Evolutionary conservation across 2,329 filamentous ascomycete species (phyloP), one percentile per base, ranked within the genome.

Genomic region (Drechslera avenae): DNA sequence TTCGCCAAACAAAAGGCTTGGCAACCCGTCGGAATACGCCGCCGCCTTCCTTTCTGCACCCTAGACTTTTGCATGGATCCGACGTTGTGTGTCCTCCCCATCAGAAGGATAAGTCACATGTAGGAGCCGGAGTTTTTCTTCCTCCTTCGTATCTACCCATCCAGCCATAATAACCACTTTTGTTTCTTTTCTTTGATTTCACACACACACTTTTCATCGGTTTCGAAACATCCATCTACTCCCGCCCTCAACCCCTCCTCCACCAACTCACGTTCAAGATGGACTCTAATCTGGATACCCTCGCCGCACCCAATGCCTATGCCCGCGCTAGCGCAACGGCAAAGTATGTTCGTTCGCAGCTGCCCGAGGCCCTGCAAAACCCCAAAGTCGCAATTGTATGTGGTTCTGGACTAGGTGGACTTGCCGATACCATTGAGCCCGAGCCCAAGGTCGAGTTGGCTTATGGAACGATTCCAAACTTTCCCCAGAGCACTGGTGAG

Each of bases 311-410:
- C 1, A 71, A 52, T 35, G 67, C 72, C n/a, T 80, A 75, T 62
- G 60, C 73, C 48, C 73, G 73, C 13, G 79, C 78, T 6, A 72
- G 66, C 35, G 81, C 83, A 59, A 81, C 84, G 1, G 76, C 76
- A 45, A 62, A 72, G 13, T 81, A 79, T 59, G 68, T 87, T 17
- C 77, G 75, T 41, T 66, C 73, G 17, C 73, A 73, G 39, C 67
- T 86, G n/a, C 82, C 83, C 13, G 65, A 69, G 33, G 53, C 67
- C 13, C 67, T 85, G n/a, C 75, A 80, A 46, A 70, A 73, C 2
- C 85, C 85, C 9, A 76, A 78, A 50, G 78, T 87, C 54, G 85
- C 83, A 32, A 84, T 88, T 48, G 80, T 87, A 18, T 88, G 85
- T 66, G 85, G 85, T 26, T 86, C 83, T 41, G 85, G 85, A 3